phyloP scores from a whole-genome alignment of 2,329 filamentous ascomycete genomes.

The Talaromyces sp. region DNA sequence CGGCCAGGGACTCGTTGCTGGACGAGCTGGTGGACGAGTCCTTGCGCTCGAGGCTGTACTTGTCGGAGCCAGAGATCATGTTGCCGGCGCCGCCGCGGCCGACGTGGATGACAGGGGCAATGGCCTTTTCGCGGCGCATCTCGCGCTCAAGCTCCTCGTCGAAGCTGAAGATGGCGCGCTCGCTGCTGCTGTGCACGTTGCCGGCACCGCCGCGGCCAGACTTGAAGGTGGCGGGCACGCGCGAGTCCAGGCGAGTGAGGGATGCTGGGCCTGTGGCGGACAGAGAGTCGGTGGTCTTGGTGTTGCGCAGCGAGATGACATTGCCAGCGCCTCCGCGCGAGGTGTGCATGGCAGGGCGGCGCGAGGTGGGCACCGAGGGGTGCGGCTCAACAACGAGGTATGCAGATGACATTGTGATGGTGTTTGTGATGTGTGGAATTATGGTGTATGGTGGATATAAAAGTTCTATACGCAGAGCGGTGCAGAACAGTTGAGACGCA shows the following conservation, averaged over 20 bases:
- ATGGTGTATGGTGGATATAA: too few relatives aligned
- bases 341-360: conserved; percentile 45
- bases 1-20: conserved; percentile 29
- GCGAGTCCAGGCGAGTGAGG: conserved; percentile 43
- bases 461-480: neutral
- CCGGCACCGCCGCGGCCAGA: conserved; percentile 52
- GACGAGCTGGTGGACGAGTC: conserved; percentile 29
- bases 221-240: conserved; percentile 33
- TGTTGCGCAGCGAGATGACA: conserved; percentile 47
- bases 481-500: neutral
- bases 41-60: conserved; percentile 27
- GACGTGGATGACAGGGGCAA: conserved; percentile 58
- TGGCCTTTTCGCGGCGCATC: conserved; percentile 44
- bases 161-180: conserved; percentile 40
- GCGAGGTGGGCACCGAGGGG: conserved; percentile 47
- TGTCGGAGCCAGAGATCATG: conserved; percentile 26
- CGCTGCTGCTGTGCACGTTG: conserved; percentile 45
- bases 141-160: conserved; percentile 60
- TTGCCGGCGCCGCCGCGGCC: conserved; percentile 59
- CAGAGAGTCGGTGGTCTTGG: conserved; percentile 43
- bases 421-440: neutral
- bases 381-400: conserved; percentile 58
- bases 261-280: conserved; percentile 44
- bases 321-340: conserved; percentile 57
- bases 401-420: conserved; percentile 27